phyloP scores from a whole-genome alignment of 768 basidiomycete species.

The Lanmaoa pseudosensibilis region DNA sequence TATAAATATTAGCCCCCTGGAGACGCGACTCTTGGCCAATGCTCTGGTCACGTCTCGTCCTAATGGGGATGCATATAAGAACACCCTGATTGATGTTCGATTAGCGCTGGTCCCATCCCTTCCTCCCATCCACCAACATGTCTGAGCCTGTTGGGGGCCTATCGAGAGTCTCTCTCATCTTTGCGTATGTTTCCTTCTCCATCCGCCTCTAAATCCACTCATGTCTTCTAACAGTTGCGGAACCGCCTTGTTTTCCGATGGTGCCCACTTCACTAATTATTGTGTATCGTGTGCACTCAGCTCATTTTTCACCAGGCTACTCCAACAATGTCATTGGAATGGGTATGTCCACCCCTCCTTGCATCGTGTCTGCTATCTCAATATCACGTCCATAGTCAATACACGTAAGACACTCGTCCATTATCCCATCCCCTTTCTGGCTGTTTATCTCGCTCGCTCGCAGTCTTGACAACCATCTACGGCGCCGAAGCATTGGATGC shows the following conservation, averaged over 20 bases:
- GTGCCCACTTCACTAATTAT: slow-evolving; percentile 35
- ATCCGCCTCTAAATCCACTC: background rate
- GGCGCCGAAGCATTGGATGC: slow-evolving; percentile 48
- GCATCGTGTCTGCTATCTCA: background rate
- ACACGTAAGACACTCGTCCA: slow-evolving; percentile 47
- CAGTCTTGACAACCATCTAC: slow-evolving; percentile 74
- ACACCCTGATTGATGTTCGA: background rate
- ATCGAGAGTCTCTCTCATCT: slow-evolving; percentile 74
- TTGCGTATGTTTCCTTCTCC: slow-evolving; percentile 56
- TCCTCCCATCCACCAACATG: slow-evolving; percentile 14
- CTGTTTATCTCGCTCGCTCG: slow-evolving; percentile 4
- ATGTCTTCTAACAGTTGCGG: slow-evolving; percentile 56
- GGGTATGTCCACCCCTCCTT: slow-evolving; percentile 46
- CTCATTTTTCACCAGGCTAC: slow-evolving; percentile 51
- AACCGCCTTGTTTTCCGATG: slow-evolving; percentile 86
- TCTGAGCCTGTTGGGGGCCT: slow-evolving; percentile 25
- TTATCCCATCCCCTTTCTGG: background rate
- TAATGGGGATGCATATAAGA: slow-evolving; percentile 17
- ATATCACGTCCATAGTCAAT: slow-evolving; percentile 48
- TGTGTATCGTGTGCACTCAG: slow-evolving; percentile 1
- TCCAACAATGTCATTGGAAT: slow-evolving; percentile 77
- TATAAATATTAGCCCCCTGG: background rate
- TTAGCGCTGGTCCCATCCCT: background rate
- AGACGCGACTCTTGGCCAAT: background rate
- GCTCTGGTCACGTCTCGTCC: background rate